A percentile compares a stretch with the other conserved stretches of the same genome.
Evolutionary conservation across 805 yeast genomes (phyloP).

Genomic region (Sugiyamaella mastotermitis): DNA sequence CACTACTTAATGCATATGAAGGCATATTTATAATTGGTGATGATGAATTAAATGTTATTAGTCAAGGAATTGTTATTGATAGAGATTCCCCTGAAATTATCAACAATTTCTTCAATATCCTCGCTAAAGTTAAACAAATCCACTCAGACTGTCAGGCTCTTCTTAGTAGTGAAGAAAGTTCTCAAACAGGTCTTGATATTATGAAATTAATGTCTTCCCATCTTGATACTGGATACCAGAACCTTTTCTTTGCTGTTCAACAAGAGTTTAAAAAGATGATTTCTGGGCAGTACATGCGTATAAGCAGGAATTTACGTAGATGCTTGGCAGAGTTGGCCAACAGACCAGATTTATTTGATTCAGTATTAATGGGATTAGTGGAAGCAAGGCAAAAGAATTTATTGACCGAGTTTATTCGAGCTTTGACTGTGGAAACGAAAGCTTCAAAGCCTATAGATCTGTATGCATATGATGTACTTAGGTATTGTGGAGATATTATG

Average conservation of each 20-base stretch:
- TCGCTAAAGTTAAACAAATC: conserved; percentile 58
- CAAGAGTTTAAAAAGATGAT: conserved; percentile 20
- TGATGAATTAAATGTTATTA: conserved; percentile 59
- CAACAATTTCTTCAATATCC: conserved; percentile 52
- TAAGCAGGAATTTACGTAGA: conserved; percentile 19
- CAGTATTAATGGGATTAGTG: conserved; percentile 56
- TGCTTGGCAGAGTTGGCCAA: conserved; percentile 25
- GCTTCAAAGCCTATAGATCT: conserved; percentile 48
- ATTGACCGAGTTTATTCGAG: conserved; percentile 56
- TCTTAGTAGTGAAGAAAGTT: conserved; percentile 36
- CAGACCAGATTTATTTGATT: conserved; percentile 41
- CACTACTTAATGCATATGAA: conserved; percentile 34
- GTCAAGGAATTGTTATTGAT: conserved; percentile 30
- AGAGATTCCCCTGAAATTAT: not conserved
- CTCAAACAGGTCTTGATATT: conserved; percentile 51
- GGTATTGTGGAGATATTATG: conserved; percentile 79
- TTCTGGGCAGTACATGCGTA: conserved; percentile 15
- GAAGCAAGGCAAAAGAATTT: conserved; percentile 62
- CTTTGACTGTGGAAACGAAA: conserved; percentile 26
- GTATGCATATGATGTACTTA: conserved; percentile 70
- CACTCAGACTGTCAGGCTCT: conserved; percentile 64
- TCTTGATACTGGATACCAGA: conserved; percentile 48
- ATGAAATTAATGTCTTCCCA: conserved; percentile 51
- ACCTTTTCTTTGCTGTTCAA: conserved; percentile 41
- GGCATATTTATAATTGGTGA: conserved; percentile 62